Conservation (phyloP, 805 yeast species). For the Yamadazyma philogaea region DNA sequence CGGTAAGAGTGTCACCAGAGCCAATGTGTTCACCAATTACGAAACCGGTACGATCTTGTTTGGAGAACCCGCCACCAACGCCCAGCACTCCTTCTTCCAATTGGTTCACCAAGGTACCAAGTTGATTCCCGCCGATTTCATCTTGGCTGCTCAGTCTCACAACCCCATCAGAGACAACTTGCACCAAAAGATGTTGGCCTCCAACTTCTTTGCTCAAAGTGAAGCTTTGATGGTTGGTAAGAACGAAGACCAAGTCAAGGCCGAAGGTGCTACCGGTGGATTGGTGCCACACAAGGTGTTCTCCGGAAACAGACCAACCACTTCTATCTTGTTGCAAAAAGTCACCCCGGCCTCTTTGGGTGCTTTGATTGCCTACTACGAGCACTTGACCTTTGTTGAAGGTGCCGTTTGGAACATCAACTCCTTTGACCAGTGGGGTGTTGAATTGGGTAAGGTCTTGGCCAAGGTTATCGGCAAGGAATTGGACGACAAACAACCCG, state of each 20-base stretch:
- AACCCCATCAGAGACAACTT: slow-evolving; percentile 92
- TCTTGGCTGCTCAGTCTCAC: slow-evolving; percentile 95
- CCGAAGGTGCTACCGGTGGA: slow-evolving; percentile 85
- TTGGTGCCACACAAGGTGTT: slow-evolving; percentile 94
- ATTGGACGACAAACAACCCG: slow-evolving; percentile 59
- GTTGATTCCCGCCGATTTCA: slow-evolving; percentile 94
- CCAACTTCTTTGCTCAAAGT: slow-evolving; percentile 97
- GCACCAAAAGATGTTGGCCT: slow-evolving; percentile 98
- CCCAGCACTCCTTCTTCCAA: slow-evolving; percentile 99
- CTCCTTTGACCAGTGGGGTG: slow-evolving; percentile 99
- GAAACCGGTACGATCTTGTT: slow-evolving; percentile 94
- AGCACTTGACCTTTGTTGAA: slow-evolving; percentile 94
- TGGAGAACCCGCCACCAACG: slow-evolving; percentile 98
- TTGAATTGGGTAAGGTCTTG: slow-evolving; percentile 95
- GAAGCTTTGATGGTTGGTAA: slow-evolving; percentile 98
- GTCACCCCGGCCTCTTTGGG: slow-evolving; percentile 97
- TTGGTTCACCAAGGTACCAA: slow-evolving; percentile 99
- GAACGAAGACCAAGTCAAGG: slow-evolving; percentile 73
- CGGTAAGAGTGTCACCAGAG: slow-evolving; percentile 96
- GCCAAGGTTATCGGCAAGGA: slow-evolving; percentile 95
- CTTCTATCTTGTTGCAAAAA: slow-evolving; percentile 91
- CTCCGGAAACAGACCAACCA: slow-evolving; percentile 98
- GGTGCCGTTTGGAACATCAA: slow-evolving; percentile 99
- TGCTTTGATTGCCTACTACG: slow-evolving; percentile 95
- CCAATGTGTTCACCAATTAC: slow-evolving; percentile 85